A percentile compares a stretch with the other conserved stretches of the same genome.
phyloP scores from a whole-genome alignment of 305 asterid genomes.

The Fraxinus velutina region DNA sequence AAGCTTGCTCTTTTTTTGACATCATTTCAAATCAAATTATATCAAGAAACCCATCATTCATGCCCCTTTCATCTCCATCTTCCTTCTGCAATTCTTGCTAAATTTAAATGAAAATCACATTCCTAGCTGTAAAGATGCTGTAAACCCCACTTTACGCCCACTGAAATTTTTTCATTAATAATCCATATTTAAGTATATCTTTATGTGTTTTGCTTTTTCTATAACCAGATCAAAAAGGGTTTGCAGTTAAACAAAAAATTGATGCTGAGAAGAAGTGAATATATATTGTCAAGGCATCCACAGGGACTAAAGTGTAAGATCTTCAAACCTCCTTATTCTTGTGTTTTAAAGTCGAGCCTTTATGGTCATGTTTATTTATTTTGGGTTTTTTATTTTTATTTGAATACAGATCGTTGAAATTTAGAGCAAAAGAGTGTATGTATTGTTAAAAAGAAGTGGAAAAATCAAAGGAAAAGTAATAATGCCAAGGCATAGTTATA shows the following conservation, averaged over 20 bases:
- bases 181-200: slow-evolving; percentile 22
- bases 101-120: background rate
- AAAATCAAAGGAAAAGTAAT: background rate
- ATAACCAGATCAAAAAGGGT: slow-evolving; percentile 1
- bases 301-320: slow-evolving; percentile 27
- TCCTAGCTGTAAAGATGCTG: slow-evolving; percentile 21
- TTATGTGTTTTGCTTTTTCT: slow-evolving; percentile 18
- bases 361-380: background rate
- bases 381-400: background rate
- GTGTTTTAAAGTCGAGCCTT: background rate
- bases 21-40: slow-evolving; percentile 1
- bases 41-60: slow-evolving; percentile 12
- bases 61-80: background rate
- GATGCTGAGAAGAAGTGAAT: slow-evolving; percentile 3
- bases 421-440: background rate
- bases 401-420: slow-evolving; percentile 15
- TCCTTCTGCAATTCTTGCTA: background rate
- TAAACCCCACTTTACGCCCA: slow-evolving; percentile 28
- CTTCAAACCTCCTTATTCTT: slow-evolving; percentile 18
- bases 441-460: background rate
- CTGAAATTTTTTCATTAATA: slow-evolving; percentile 17
- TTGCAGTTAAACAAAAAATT: background rate
- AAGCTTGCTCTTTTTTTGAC: background rate
- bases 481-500: slow-evolving; percentile 51
- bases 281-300: background rate